phyloP scores from a whole-genome alignment of 2,329 filamentous ascomycete genomes.

The Phaeosphaeria sp. region DNA sequence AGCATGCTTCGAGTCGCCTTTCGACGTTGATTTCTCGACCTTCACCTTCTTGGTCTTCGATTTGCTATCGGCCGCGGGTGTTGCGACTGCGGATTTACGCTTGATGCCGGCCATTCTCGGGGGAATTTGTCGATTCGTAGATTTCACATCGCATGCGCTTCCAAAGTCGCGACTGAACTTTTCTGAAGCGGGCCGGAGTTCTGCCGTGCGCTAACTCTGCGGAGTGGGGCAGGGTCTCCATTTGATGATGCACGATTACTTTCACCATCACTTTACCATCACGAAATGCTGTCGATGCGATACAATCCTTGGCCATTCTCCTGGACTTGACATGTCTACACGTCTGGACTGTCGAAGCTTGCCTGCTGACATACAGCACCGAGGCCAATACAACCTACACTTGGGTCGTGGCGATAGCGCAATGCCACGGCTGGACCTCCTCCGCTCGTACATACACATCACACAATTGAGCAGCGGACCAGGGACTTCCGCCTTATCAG shows the following conservation, averaged over 20 bases:
- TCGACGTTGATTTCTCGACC: slow-evolving; percentile 40
- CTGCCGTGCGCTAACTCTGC: slow-evolving; percentile 4
- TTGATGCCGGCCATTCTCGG: slow-evolving; percentile 46
- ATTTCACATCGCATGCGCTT: slow-evolving; percentile 3
- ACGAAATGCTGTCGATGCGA: neutral
- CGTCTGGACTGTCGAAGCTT: neutral
- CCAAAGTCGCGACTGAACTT: slow-evolving; percentile 31
- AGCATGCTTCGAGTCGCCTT: slow-evolving; percentile 33
- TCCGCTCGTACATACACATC: neutral
- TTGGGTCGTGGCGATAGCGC: neutral
- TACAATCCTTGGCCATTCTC: neutral
- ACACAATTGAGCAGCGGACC: neutral
- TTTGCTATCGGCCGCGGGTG: slow-evolving; percentile 25
- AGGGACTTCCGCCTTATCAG: neutral
- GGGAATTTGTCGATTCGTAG: slow-evolving; percentile 1
- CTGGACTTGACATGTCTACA: neutral
- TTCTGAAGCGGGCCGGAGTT: slow-evolving; percentile 25
- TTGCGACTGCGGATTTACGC: slow-evolving; percentile 33
- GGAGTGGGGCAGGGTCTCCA: neutral
- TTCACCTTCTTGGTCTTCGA: slow-evolving; percentile 49
- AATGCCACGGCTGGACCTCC: neutral
- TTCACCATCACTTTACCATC: neutral
- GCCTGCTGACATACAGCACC: neutral
- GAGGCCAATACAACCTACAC: neutral
- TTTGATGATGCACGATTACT: no score